Evolutionary conservation across 768 basidiomycete genomes (phyloP).

Genomic region (Rhodotorula diobovata): DNA sequence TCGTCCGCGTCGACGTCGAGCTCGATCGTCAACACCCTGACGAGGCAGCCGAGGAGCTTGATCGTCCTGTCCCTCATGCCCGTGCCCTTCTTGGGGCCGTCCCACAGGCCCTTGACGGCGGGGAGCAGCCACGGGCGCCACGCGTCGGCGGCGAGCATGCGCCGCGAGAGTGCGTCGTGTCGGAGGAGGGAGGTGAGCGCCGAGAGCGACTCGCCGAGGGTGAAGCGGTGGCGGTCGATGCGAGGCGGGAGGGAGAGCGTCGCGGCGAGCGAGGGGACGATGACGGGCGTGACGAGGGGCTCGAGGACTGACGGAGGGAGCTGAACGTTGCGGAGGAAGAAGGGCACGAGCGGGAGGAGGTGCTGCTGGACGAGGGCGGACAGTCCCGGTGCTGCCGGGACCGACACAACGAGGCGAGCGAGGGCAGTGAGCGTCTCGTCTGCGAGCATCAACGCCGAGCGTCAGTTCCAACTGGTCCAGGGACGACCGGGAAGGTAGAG

Average conservation of each 20-base stretch:
- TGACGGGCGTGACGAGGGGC: not conserved
- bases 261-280: conserved; percentile 4
- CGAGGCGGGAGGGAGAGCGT: conserved; percentile 14
- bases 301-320: not conserved
- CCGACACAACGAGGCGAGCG: conserved; percentile 2
- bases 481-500: too few relatives aligned
- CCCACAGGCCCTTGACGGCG: conserved; percentile 26
- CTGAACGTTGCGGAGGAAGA: conserved; percentile 10
- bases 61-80: conserved; percentile 6
- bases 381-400: conserved; percentile 9
- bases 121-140: conserved; percentile 12
- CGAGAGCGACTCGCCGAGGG: conserved; percentile 17
- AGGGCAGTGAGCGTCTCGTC: conserved; percentile 1
- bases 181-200: conserved; percentile 12
- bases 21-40: conserved; percentile 5
- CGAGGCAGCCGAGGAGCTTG: conserved; percentile 9
- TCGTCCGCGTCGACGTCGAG: not conserved
- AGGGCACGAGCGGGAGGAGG: conserved; percentile 35
- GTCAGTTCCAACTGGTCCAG: not conserved
- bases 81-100: conserved; percentile 25
- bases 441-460: not conserved
- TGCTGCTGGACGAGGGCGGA: conserved; percentile 16
- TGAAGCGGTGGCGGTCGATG: conserved; percentile 22
- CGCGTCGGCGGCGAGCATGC: not conserved
- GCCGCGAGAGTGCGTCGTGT: not conserved